phyloP scores from a whole-genome alignment of 2,329 filamentous ascomycete species.

The Colletotrichum sp. region DNA sequence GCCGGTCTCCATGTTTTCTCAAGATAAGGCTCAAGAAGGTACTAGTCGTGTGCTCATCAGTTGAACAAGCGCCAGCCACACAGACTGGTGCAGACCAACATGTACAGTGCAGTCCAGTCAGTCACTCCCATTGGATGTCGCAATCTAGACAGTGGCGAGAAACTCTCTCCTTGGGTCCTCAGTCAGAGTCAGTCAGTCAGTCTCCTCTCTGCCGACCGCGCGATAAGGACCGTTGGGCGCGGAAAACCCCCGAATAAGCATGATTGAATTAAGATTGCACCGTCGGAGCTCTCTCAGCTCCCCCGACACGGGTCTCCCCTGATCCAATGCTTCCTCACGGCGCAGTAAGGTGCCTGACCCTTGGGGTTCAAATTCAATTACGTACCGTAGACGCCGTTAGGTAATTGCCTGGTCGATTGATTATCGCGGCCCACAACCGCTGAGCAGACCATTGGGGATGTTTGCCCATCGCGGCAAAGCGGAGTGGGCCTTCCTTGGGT shows the following conservation, averaged over 20 bases:
- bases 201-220: not conserved
- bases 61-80: not conserved
- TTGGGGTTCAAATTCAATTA: not conserved
- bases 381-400: not conserved
- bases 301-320: not conserved
- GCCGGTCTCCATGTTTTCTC: not conserved
- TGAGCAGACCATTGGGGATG: not conserved
- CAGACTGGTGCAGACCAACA: not conserved
- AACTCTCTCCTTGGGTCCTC: not conserved
- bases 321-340: not conserved
- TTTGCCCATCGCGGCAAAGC: not conserved
- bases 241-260: conserved; percentile 4
- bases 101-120: not conserved
- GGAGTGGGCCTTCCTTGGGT: not conserved
- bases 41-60: not conserved
- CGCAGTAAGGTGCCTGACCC: not conserved
- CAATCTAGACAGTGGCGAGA: not conserved
- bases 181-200: not conserved
- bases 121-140: not conserved
- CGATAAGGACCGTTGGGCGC: conserved; percentile 1
- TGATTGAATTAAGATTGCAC: conserved; percentile 16
- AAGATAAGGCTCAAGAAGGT: not conserved
- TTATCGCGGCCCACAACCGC: not conserved
- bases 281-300: not conserved
- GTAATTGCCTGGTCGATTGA: not conserved